These are phyloP conservation scores for Paecilomyces sp. DNA, from an alignment of 2,329 filamentous ascomycete genomes.

Conservation along the genomic window DNA sequence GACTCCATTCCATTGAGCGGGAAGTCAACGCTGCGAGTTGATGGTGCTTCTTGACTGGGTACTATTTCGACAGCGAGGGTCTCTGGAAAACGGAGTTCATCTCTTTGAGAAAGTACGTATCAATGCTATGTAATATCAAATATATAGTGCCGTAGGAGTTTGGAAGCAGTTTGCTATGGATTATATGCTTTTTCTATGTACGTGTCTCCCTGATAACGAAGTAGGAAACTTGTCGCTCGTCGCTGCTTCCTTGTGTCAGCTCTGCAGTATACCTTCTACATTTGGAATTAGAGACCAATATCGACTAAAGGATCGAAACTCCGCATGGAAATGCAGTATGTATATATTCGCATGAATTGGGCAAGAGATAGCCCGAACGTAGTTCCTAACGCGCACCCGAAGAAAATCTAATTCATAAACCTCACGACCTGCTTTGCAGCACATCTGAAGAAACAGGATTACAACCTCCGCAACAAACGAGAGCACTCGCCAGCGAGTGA, in stretches of 20 bases:
- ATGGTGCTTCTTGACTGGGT: no score
- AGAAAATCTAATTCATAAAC: neutral
- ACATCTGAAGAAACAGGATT: neutral
- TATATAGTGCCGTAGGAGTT: neutral
- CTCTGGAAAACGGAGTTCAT: no score
- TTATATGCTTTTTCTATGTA: neutral
- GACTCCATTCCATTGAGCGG: neutral
- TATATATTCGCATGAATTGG: neutral
- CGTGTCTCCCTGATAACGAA: neutral
- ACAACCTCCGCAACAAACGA: slow-evolving; percentile 2
- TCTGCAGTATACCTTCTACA: neutral
- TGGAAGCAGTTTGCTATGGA: neutral
- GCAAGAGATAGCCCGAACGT: neutral
- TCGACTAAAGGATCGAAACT: neutral
- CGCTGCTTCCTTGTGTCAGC: neutral
- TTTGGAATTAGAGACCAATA: neutral
- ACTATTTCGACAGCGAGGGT: no score
- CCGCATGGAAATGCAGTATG: neutral
- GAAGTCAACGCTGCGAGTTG: neutral
- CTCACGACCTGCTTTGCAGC: neutral
- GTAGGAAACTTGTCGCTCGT: neutral
- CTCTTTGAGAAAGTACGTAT: neutral
- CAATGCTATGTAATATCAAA: neutral
- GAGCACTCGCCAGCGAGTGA: slow-evolving; percentile 14
- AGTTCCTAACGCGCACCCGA: neutral